These are phyloP conservation scores for Mycothermus thermophilus DNA, from an alignment of 495 filamentous ascomycete genomes.

Conservation along the genomic window DNA sequence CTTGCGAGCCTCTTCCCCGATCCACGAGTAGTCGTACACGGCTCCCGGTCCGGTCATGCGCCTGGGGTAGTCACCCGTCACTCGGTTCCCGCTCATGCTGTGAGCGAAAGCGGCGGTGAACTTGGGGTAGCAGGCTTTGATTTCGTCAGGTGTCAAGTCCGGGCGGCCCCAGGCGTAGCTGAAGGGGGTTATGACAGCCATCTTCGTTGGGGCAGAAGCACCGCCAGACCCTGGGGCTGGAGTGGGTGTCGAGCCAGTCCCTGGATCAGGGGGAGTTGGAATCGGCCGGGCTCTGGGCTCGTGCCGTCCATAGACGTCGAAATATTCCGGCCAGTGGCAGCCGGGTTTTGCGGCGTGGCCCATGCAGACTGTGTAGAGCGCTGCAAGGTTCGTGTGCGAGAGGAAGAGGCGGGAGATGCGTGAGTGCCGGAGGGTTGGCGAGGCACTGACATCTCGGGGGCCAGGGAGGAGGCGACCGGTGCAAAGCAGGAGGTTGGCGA, in stretches of 20 bases:
- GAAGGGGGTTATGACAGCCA: too few relatives aligned
- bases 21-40: conserved; percentile 14
- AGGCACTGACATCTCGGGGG: too few relatives aligned
- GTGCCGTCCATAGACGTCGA: conserved; percentile 10
- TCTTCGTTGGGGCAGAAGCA: too few relatives aligned
- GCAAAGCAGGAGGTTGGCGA: conserved; percentile 11
- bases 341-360: conserved; percentile 18
- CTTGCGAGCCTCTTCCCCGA: conserved; percentile 10
- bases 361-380: conserved; percentile 10
- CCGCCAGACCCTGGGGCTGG: too few relatives aligned
- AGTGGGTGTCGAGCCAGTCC: too few relatives aligned
- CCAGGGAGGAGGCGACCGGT: conserved; percentile 8
- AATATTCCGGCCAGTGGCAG: conserved; percentile 17
- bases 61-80: too few relatives aligned
- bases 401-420: conserved; percentile 16
- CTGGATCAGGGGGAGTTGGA: too few relatives aligned
- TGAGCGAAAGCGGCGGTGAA: conserved; percentile 10
- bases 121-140: conserved; percentile 15
- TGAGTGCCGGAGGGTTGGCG: conserved; percentile 11
- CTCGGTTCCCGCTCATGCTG: conserved; percentile 12
- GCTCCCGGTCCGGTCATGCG: conserved; percentile 3
- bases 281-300: conserved; percentile 9
- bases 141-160: conserved; percentile 15
- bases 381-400: conserved; percentile 4
- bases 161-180: conserved; percentile 17